Conservation (phyloP, 305 asterid genomes). For the Fraxinus latifolia region DNA sequence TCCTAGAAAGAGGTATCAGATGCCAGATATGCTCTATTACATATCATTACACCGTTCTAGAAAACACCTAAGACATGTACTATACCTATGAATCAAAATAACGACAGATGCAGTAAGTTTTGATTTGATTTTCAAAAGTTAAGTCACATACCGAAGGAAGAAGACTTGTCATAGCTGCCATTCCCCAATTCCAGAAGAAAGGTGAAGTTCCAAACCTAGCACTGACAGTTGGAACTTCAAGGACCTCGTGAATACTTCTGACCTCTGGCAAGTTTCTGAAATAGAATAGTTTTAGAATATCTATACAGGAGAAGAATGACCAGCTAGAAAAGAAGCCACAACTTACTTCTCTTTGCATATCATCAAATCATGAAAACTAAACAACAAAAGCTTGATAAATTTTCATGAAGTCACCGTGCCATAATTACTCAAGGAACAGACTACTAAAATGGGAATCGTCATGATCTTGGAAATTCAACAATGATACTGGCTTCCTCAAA, state of each 20-base stretch:
- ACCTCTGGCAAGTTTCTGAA: conserved; percentile 51
- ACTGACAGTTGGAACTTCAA: conserved; percentile 48
- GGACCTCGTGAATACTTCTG: conserved; percentile 41
- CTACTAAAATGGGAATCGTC: background rate
- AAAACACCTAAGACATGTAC: background rate
- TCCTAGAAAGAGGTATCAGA: background rate
- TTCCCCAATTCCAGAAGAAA: conserved; percentile 63
- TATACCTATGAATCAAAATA: background rate
- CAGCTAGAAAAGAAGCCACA: background rate
- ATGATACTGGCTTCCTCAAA: background rate
- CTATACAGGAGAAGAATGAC: background rate
- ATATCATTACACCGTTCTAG: background rate
- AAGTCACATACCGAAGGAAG: conserved; percentile 41
- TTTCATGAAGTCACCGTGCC: background rate
- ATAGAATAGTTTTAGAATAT: background rate
- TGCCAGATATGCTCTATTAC: background rate
- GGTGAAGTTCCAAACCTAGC: conserved; percentile 63
- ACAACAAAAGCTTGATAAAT: background rate
- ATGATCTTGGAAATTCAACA: background rate
- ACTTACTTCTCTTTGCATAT: background rate
- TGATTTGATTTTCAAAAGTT: background rate
- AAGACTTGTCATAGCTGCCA: conserved; percentile 41
- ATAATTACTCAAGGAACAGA: background rate
- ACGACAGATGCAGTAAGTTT: background rate
- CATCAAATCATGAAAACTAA: background rate